Evolutionary conservation across 1,139 yeast genomes (phyloP).

Genomic region (Kodamaea plutei): DNA sequence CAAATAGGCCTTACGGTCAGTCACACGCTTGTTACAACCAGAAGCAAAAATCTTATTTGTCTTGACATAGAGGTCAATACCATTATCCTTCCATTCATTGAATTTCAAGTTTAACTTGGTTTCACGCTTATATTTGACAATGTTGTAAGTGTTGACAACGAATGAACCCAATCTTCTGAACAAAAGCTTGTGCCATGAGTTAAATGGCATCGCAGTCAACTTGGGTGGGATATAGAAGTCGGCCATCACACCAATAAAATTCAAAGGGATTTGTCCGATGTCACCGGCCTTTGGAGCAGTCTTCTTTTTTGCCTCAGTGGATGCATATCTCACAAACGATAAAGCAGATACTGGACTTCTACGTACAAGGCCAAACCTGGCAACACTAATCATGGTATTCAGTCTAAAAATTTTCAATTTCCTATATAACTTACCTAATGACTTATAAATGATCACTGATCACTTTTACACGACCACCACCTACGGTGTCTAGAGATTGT

Average conservation of each 20-base stretch:
- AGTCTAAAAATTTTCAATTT: conserved; percentile 1
- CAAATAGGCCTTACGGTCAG: conserved; percentile 38
- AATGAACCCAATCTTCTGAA: conserved; percentile 46
- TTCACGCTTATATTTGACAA: conserved; percentile 59
- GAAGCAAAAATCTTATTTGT: conserved; percentile 68
- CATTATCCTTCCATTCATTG: conserved; percentile 68
- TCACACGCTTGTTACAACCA: conserved; percentile 31
- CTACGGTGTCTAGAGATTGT: too few relatives aligned
- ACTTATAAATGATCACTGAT: too few relatives aligned
- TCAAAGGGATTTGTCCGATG: conserved; percentile 38
- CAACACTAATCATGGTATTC: conserved; percentile 6
- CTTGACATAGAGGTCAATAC: conserved; percentile 60
- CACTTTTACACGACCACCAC: too few relatives aligned
- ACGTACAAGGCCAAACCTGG: conserved; percentile 3
- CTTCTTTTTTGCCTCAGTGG: conserved; percentile 14
- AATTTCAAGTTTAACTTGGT: conserved; percentile 63
- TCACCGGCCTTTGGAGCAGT: conserved; percentile 23
- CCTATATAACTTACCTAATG: too few relatives aligned
- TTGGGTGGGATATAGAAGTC: conserved; percentile 45
- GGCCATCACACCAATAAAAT: conserved; percentile 39
- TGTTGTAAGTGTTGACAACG: conserved; percentile 61
- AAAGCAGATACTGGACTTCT: neutral
- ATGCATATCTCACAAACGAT: conserved; percentile 7
- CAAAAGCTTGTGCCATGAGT: conserved; percentile 37
- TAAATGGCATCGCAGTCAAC: conserved; percentile 26